Base-by-base conservation (phyloP, 2,329 filamentous ascomycete genomes). In the Lizonia empirigonia region DNA sequence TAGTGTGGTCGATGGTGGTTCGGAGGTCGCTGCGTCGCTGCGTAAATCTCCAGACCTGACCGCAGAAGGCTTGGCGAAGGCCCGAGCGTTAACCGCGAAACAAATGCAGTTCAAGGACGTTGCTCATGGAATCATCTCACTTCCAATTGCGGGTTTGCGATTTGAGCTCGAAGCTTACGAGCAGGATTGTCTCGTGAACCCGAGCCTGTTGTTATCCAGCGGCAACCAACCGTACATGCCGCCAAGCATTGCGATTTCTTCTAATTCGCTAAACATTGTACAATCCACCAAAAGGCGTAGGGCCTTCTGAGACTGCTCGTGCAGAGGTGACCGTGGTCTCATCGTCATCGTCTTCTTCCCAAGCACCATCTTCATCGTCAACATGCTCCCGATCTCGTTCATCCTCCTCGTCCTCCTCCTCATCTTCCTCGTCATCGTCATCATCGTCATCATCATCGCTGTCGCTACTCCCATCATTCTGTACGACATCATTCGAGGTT, bases 1-100 rank as follows among this genome's bases (percentile, higher is more conserved):
- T 59, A 55, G 50, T 53, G 61, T 51, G 51, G 59, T 56, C 52
- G 58, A 58, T 54, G 61, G 64, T 65, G 58, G 59, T 61, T 52
- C 50, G 60, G 62, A 54, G 64, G 53, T 58, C 57, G 55, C 54
- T 49, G 49, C 44, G 50, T 58, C n/a, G n/a, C n/a, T n/a, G n/a
- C n/a, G n/a, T n/a, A n/a, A 53, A 44, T 47, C 44, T 48, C 46
- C 40, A 44, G 38, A 44, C 38, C 38, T 54, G 46, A 59, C 56
- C 39, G 56, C 58, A n/a, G 13, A 30, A 30, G 27, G 27, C 63
- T 44, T 51, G 32, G 44, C 46, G 57, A 60, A 60, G 40, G 48
- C 19, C 41, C 48, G 23, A 34, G 48, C 40, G 19, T 13, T 15
- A 13, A 19, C 12, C 4, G 20, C 5, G 34, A 37, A 16, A 34